Conservation (phyloP, 495 filamentous ascomycete species). For the Aspergillus mulundensis region DNA sequence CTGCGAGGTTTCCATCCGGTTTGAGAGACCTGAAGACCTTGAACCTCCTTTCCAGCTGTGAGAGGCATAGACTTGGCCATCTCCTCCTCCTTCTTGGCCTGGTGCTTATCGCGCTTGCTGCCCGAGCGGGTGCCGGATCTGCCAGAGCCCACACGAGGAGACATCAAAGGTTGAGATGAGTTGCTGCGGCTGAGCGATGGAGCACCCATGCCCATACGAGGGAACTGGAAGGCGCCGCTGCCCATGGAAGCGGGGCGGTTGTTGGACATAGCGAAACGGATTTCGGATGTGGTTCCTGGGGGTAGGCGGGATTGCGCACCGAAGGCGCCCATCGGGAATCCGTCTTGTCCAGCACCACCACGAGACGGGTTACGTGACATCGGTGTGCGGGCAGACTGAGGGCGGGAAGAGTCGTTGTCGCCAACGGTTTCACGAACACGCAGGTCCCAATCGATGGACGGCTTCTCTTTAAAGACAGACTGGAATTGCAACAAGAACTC, state of each 20-base stretch:
- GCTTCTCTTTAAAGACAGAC: slow-evolving; percentile 89
- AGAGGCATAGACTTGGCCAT: slow-evolving; percentile 82
- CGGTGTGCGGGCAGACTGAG: slow-evolving; percentile 68
- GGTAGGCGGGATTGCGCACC: slow-evolving; percentile 48
- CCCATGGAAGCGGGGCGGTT: slow-evolving; percentile 37
- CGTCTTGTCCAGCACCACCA: slow-evolving; percentile 29
- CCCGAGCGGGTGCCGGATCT: slow-evolving; percentile 40
- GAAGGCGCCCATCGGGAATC: slow-evolving; percentile 71
- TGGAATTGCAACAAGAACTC: slow-evolving; percentile 98
- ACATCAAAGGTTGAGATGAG: slow-evolving; percentile 54
- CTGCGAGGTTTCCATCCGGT: slow-evolving; percentile 90
- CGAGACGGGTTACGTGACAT: slow-evolving; percentile 50
- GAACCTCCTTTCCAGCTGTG: slow-evolving; percentile 72
- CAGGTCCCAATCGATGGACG: slow-evolving; percentile 81
- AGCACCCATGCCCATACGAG: slow-evolving; percentile 55
- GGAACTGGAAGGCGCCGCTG: slow-evolving; percentile 55
- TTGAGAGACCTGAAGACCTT: slow-evolving; percentile 65
- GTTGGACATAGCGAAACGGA: slow-evolving; percentile 29
- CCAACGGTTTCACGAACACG: slow-evolving; percentile 83
- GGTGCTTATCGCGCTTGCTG: slow-evolving; percentile 62
- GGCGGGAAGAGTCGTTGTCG: slow-evolving; percentile 65
- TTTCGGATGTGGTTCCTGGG: slow-evolving; percentile 59
- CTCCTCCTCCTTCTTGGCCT: slow-evolving; percentile 54
- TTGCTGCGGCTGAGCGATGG: slow-evolving; percentile 49
- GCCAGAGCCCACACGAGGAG: slow-evolving; percentile 49